Conservation (phyloP, 1,139 yeast species). For the Diutina neorugosa region DNA sequence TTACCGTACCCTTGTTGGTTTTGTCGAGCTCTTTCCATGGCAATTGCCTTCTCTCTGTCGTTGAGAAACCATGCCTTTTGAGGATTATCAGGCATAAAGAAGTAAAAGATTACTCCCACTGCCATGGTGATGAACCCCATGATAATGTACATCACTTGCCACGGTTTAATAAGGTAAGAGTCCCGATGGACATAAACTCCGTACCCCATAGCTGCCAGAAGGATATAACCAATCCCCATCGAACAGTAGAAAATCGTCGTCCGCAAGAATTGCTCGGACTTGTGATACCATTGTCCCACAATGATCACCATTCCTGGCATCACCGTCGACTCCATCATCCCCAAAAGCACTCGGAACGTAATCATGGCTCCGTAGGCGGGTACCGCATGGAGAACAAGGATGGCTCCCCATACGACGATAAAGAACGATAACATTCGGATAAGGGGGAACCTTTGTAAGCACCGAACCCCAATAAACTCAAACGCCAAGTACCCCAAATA, state of each 20-base stretch:
- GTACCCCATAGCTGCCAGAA: slow-evolving; percentile 40
- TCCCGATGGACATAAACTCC: slow-evolving; percentile 24
- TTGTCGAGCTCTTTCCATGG: slow-evolving; percentile 8
- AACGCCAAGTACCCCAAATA: slow-evolving; percentile 7
- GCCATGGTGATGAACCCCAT: slow-evolving; percentile 36
- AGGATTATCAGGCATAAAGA: slow-evolving; percentile 43
- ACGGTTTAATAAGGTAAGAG: slow-evolving; percentile 22
- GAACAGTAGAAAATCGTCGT: slow-evolving; percentile 24
- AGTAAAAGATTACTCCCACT: slow-evolving; percentile 27
- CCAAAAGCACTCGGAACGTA: slow-evolving; percentile 21
- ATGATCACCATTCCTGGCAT: slow-evolving; percentile 16
- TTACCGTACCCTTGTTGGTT: slow-evolving; percentile 10
- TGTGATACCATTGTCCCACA: slow-evolving; percentile 16
- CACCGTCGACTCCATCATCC: slow-evolving; percentile 16
- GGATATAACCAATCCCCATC: slow-evolving; percentile 38
- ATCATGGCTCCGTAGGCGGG: slow-evolving; percentile 19
- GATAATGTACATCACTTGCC: slow-evolving; percentile 36
- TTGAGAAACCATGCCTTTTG: slow-evolving; percentile 31
- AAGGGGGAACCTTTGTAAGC: slow-evolving; percentile 8
- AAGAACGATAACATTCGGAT: slow-evolving; percentile 6
- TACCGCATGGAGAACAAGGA: slow-evolving; percentile 10
- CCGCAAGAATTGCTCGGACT: slow-evolving; percentile 10
- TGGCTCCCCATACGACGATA: slow-evolving; percentile 7
- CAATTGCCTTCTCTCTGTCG: slow-evolving; percentile 7
- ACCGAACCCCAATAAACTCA: slow-evolving; percentile 7